Evolutionary conservation across 257 asterid genomes (phyloP).

Genomic region (Solanum commersonii): DNA sequence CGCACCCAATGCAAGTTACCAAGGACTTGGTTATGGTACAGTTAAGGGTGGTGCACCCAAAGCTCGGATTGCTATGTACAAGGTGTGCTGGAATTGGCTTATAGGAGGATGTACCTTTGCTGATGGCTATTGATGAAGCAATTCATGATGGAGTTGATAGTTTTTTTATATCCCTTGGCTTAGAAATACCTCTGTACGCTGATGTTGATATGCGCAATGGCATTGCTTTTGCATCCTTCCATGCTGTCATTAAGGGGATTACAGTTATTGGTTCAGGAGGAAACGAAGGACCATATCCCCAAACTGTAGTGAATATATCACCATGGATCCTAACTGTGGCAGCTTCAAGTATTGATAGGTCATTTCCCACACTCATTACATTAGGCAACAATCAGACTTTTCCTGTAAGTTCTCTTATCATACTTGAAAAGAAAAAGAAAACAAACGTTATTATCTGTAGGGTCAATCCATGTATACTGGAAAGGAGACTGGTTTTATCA

Average conservation of each 20-base stretch:
- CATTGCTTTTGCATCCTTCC: conserved; percentile 23
- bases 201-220: conserved; percentile 9
- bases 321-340: conserved; percentile 39
- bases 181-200: not conserved
- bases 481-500: conserved; percentile 9
- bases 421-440: not conserved
- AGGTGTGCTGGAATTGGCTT: conserved; percentile 3
- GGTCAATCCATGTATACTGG: conserved; percentile 23
- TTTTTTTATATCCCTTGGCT: conserved; percentile 19
- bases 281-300: conserved; percentile 18
- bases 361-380: conserved; percentile 15
- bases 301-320: conserved; percentile 11
- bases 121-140: conserved; percentile 32
- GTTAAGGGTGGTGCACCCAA: conserved; percentile 32
- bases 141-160: conserved; percentile 32
- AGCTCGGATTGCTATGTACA: conserved; percentile 28
- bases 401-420: not conserved
- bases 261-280: conserved; percentile 28
- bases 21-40: conserved; percentile 20
- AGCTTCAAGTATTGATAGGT: conserved; percentile 24
- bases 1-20: not conserved
- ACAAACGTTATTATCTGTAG: not conserved
- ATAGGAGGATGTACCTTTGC: conserved; percentile 1
- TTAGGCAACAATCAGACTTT: conserved; percentile 18
- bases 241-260: conserved; percentile 25